Conservation (phyloP, 768 basidiomycete genomes). For the Cubamyces sp. region DNA sequence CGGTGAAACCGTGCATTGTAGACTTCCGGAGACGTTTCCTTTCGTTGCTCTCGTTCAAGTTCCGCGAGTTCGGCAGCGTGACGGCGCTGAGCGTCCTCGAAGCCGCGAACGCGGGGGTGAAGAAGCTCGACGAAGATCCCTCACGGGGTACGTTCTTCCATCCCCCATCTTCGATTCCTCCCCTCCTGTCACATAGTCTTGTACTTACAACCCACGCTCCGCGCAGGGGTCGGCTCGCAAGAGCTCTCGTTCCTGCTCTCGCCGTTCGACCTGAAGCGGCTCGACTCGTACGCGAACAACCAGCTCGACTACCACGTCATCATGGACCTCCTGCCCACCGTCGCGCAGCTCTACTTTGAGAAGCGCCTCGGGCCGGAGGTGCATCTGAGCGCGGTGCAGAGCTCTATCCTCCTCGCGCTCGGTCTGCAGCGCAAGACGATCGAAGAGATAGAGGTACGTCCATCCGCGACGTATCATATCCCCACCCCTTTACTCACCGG, state of each 20-base stretch:
- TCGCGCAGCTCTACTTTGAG: constrained; percentile 87
- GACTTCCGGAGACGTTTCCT: constrained; percentile 95
- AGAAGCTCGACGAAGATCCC: constrained; percentile 45
- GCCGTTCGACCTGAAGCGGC: constrained; percentile 94
- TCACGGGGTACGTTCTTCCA: constrained; percentile 39
- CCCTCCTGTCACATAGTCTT: background rate
- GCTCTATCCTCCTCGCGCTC: constrained; percentile 86
- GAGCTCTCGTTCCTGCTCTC: constrained; percentile 72
- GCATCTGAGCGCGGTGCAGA: constrained; percentile 84
- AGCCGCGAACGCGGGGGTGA: constrained; percentile 69
- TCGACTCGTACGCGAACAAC: constrained; percentile 95
- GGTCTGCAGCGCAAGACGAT: constrained; percentile 89
- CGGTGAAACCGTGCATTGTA: constrained; percentile 35
- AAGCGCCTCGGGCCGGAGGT: constrained; percentile 66
- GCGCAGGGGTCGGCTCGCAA: constrained; percentile 46
- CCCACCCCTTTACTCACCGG: background rate
- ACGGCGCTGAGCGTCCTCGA: constrained; percentile 88
- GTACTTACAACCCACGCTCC: background rate
- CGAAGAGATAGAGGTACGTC: constrained; percentile 82
- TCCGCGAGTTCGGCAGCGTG: constrained; percentile 90
- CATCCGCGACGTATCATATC: background rate
- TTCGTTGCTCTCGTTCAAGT: constrained; percentile 88
- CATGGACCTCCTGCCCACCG: constrained; percentile 83
- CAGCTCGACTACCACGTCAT: constrained; percentile 97
- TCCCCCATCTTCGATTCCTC: background rate